A percentile compares a stretch with the other conserved stretches of the same genome.
These are phyloP conservation scores for Aspergillus viridinutans DNA, from an alignment of 2,329 filamentous ascomycete genomes.

Conservation along the genomic window DNA sequence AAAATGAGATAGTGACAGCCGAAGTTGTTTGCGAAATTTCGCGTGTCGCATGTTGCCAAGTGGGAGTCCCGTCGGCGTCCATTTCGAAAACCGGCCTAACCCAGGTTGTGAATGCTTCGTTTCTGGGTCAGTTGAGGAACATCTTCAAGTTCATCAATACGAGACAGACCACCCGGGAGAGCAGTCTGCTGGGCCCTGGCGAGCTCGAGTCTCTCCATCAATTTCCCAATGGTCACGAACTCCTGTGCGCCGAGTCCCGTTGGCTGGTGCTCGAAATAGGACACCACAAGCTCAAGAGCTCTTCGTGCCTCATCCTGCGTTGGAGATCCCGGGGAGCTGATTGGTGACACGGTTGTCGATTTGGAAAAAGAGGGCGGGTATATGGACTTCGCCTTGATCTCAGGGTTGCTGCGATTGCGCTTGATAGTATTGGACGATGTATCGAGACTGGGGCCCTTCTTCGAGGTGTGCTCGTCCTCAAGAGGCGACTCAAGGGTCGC, in stretches of 20 bases:
- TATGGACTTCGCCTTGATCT: constrained; percentile 41
- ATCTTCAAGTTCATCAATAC: constrained; percentile 42
- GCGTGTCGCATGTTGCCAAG: background rate
- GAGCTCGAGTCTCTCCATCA: constrained; percentile 81
- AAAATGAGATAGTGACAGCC: constrained; percentile 3
- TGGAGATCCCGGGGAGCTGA: constrained; percentile 61
- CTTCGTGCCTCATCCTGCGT: constrained; percentile 81
- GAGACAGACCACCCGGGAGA: constrained; percentile 42
- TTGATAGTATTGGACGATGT: constrained; percentile 36
- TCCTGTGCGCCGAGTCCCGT: constrained; percentile 72
- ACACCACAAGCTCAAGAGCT: constrained; percentile 76
- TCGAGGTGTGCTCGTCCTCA: constrained; percentile 45
- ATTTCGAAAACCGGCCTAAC: constrained; percentile 12
- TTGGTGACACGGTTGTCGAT: constrained; percentile 43
- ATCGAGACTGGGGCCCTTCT: constrained; percentile 16
- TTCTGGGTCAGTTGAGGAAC: constrained; percentile 42
- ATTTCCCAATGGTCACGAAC: constrained; percentile 69
- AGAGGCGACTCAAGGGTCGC: constrained; percentile 50
- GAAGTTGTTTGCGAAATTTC: background rate
- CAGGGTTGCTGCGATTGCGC: constrained; percentile 42
- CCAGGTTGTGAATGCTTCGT: constrained; percentile 43
- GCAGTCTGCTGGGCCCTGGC: constrained; percentile 47
- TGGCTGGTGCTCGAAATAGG: constrained; percentile 71
- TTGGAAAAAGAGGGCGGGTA: constrained; percentile 36
- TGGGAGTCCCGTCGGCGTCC: background rate